Evolutionary conservation across 2,329 filamentous ascomycete genomes (phyloP).

Genomic region (Talaromyces sp.): DNA sequence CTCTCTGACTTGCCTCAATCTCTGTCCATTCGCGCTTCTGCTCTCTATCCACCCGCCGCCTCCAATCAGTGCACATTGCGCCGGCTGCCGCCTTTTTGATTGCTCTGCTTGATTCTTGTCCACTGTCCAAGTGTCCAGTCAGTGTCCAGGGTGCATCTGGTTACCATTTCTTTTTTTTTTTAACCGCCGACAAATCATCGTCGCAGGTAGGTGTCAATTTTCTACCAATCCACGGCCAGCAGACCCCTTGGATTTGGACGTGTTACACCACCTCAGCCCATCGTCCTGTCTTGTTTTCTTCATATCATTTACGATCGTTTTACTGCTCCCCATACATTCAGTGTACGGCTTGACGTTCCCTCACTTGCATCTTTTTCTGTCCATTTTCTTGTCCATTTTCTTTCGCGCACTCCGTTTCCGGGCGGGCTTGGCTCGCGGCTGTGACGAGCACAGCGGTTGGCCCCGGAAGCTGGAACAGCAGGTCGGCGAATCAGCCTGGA

Average conservation of each 20-base stretch:
- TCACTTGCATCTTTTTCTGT: background rate
- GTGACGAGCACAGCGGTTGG: background rate
- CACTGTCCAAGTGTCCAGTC: background rate
- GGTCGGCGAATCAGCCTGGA: conserved; percentile 18
- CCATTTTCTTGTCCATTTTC: background rate
- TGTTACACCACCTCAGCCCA: background rate
- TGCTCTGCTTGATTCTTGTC: background rate
- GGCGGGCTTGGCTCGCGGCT: background rate
- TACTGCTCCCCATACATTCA: too few relatives aligned
- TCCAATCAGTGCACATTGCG: conserved; percentile 16
- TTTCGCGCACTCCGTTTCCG: background rate
- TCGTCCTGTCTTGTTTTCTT: background rate
- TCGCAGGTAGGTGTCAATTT: conserved; percentile 19
- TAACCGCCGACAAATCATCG: conserved; percentile 18
- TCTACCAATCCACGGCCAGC: conserved; percentile 5
- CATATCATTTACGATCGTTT: too few relatives aligned
- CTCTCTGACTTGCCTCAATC: background rate
- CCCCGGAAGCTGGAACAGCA: background rate
- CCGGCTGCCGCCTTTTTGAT: background rate
- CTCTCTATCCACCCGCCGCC: conserved; percentile 16
- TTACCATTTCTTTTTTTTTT: background rate
- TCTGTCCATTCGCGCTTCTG: conserved; percentile 16
- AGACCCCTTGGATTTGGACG: background rate
- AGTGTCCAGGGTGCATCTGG: background rate
- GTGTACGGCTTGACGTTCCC: too few relatives aligned